Evolutionary conservation across 179 eudicot species (phyloP).

Genomic region (Silene noctiflora): DNA sequence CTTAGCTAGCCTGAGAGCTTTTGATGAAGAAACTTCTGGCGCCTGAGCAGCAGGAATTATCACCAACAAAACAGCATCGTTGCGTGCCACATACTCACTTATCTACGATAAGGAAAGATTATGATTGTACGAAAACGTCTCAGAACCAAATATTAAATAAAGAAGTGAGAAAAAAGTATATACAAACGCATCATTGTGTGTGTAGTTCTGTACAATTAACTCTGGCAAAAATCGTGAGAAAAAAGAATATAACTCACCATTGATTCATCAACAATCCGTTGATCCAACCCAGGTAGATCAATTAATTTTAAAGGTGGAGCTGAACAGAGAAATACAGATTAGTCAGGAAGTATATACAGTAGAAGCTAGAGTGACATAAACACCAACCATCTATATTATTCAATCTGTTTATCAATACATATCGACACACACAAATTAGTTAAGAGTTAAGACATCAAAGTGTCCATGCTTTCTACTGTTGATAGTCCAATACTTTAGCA

Average conservation of each 20-base stretch:
- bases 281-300: conserved; percentile 96
- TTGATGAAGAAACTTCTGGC: conserved; percentile 82
- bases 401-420: neutral
- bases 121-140: conserved; percentile 22
- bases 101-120: conserved; percentile 33
- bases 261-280: conserved; percentile 83
- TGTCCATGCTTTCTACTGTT: neutral
- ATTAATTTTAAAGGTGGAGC: conserved; percentile 91
- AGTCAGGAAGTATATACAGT: neutral
- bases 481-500: neutral
- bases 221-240: neutral
- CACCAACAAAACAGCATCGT: conserved; percentile 89
- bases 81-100: conserved; percentile 82
- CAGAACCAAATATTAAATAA: neutral
- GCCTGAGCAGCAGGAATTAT: conserved; percentile 88
- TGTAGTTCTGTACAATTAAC: neutral
- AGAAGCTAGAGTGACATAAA: neutral
- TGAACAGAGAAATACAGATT: conserved; percentile 26
- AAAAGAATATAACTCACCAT: conserved; percentile 50
- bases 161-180: neutral
- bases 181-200: too few species aligned
- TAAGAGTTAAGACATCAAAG: neutral
- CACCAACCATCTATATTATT: neutral
- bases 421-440: neutral
- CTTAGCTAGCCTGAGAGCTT: conserved; percentile 85